Evolutionary conservation across 768 basidiomycete species (phyloP), one percentile per base, ranked within the genome.

Genomic region (Podaxis sp.): DNA sequence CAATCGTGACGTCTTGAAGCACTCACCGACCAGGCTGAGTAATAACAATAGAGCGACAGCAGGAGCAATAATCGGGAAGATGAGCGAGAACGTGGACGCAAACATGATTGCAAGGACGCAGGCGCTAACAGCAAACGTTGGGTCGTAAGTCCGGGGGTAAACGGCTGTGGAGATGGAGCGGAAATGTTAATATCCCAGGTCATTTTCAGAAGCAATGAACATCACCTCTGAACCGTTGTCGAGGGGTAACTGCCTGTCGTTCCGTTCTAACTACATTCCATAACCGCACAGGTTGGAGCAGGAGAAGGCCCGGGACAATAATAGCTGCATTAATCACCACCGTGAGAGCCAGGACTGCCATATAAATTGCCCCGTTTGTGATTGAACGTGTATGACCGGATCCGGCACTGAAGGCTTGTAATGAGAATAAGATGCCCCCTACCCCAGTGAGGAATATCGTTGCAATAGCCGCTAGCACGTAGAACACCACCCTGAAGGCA

Each of bases 171-270:
- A 40, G 62, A 54, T 58, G 52, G 46, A n/a, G 44, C 44, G n/a
- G 44, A 53, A 59, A 57, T 24, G 38, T 52, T 60, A 63, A 54
- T 59, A 63, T 48, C n/a, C 58, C 26, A 63, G 44, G 36, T 26
- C 33, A 53, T 22, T 51, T 9, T 61, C 65, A 36, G 26, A 33
- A 63, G 48, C 42, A 46, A 42, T 54, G 42, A 53, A 39, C 12
- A 74, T 84, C 63, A 92, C 92, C 85, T 77, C 92, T 77, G 76
- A 93, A 95, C 19, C 84, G 80, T 72, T 93, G 88, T 42, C 92
- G 80, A 51, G 92, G 92, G 7, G 92, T 95, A 22, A 89, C 68
- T 9, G 88, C 87, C 36, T 79, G 77, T 63, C 76, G 81, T 69
- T 89, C 84, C 2, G 83, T 80, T 33, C 79, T 78, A 44, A 84